Percentiles rank a stretch among this genome's conserved stretches.
Conservation (phyloP, 495 filamentous ascomycete species). For the Neurospora sp. region DNA sequence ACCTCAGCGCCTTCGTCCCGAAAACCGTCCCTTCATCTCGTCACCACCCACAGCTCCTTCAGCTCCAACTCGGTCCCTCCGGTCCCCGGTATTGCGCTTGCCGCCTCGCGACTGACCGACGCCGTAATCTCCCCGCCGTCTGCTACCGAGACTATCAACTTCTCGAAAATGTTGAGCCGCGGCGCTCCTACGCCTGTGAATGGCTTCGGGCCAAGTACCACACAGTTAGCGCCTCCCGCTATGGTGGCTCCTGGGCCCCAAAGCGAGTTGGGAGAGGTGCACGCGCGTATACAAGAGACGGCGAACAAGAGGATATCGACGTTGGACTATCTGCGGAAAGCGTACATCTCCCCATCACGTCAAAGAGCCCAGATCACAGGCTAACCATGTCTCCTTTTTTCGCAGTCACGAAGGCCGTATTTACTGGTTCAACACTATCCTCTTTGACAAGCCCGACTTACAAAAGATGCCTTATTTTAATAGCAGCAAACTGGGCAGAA, state of each 20-base stretch:
- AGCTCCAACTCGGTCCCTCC: conserved; percentile 29
- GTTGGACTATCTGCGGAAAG: conserved; percentile 82
- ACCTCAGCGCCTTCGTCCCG: conserved; percentile 4
- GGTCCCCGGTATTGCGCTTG: conserved; percentile 25
- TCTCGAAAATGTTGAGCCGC: conserved; percentile 36
- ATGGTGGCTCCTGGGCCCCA: conserved; percentile 22
- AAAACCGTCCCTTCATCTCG: not conserved
- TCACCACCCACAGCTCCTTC: not conserved
- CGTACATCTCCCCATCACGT: conserved; percentile 36
- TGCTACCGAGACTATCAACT: conserved; percentile 20
- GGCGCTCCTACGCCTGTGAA: conserved; percentile 20
- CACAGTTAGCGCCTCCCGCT: conserved; percentile 22
- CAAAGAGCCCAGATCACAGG: not conserved
- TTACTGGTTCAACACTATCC: conserved; percentile 95
- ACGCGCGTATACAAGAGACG: conserved; percentile 81
- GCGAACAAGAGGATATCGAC: conserved; percentile 94
- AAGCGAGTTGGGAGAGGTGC: conserved; percentile 35
- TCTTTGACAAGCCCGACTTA: conserved; percentile 78
- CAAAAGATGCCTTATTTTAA: conserved; percentile 78
- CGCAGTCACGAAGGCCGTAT: conserved; percentile 79
- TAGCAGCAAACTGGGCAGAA: conserved; percentile 66
- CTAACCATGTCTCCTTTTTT: conserved; percentile 12
- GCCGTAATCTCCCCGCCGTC: conserved; percentile 22
- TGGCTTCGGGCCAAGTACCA: conserved; percentile 14
- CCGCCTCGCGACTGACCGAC: conserved; percentile 25